Evolutionary conservation across 1,284 basidiomycete genomes (phyloP).

Genomic region (Boletus mariae): DNA sequence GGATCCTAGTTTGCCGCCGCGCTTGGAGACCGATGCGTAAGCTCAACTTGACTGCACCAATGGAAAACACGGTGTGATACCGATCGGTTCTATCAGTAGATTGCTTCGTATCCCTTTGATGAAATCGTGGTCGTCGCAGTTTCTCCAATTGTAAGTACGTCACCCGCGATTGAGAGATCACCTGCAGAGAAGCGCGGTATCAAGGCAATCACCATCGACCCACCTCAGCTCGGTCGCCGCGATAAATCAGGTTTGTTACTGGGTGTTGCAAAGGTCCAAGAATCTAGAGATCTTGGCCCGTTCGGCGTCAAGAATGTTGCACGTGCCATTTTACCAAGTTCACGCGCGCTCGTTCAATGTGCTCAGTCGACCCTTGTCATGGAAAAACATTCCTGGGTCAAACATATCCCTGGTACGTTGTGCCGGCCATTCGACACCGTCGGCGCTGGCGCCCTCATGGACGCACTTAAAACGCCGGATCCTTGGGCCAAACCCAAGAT

Average conservation of each 20-base stretch:
- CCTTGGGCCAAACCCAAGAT: too few species aligned
- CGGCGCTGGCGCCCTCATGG: too few species aligned
- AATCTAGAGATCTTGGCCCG: too few species aligned
- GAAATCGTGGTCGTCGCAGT: conserved; percentile 63
- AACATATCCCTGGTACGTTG: too few species aligned
- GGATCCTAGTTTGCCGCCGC: conserved; percentile 41
- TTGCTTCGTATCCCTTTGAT: conserved; percentile 27
- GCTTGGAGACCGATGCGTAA: conserved; percentile 61
- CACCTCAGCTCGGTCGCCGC: conserved; percentile 83
- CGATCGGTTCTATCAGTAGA: conserved; percentile 37
- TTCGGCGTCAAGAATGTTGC: too few species aligned
- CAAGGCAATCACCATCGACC: conserved; percentile 86
- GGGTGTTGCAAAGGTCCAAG: too few species aligned
- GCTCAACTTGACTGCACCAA: conserved; percentile 57
- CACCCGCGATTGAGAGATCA: conserved; percentile 71
- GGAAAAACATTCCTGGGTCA: too few species aligned
- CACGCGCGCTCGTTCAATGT: too few species aligned
- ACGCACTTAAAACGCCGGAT: too few species aligned
- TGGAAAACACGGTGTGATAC: conserved; percentile 41
- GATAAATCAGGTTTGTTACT: conserved; percentile 74
- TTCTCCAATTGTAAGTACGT: conserved; percentile 68
- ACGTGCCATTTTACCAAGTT: too few species aligned
- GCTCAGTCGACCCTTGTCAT: too few species aligned
- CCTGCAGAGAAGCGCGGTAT: conserved; percentile 80
- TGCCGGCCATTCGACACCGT: too few species aligned